Conservation (phyloP, 2,329 filamentous ascomycete species). For the Trichocomaceae sp. region DNA sequence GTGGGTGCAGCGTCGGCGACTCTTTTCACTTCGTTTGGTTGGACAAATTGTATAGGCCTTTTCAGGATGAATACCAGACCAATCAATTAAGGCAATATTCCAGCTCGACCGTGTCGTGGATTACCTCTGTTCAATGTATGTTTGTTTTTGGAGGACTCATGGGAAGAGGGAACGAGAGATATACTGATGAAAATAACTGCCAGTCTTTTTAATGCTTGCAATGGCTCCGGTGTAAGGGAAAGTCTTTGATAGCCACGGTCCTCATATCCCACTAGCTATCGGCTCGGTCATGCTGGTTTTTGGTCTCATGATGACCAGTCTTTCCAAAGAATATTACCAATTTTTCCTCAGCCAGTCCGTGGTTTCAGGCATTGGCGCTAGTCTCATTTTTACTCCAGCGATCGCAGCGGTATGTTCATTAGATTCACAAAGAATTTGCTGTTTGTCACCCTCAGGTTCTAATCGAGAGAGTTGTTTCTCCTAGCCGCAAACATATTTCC, state of each 20-base stretch:
- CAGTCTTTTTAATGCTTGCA: slow-evolving; percentile 46
- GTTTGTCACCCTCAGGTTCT: slow-evolving; percentile 38
- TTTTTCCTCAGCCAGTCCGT: slow-evolving; percentile 48
- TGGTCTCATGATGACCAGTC: slow-evolving; percentile 48
- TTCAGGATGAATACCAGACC: slow-evolving; percentile 11
- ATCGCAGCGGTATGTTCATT: slow-evolving; percentile 48
- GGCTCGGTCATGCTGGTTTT: slow-evolving; percentile 44
- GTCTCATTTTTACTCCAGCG: slow-evolving; percentile 48
- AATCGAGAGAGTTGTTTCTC: slow-evolving; percentile 42
- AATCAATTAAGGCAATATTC: slow-evolving; percentile 9
- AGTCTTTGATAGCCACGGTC: slow-evolving; percentile 48
- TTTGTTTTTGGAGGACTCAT: neutral
- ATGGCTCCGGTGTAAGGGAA: slow-evolving; percentile 49
- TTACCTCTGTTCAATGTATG: slow-evolving; percentile 9
- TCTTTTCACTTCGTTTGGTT: slow-evolving; percentile 7
- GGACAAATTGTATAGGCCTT: slow-evolving; percentile 11
- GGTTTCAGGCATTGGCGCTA: slow-evolving; percentile 48
- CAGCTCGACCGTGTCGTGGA: slow-evolving; percentile 10
- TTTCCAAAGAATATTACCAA: slow-evolving; percentile 48
- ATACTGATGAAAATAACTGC: neutral
- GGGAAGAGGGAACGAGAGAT: neutral
- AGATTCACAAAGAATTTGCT: neutral
- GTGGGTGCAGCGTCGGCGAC: slow-evolving; percentile 4
- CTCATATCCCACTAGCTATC: slow-evolving; percentile 38
- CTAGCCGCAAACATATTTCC: slow-evolving; percentile 36